Conservation (phyloP, 2,329 filamentous ascomycete species). For the Apiospora kogelbergensis region DNA sequence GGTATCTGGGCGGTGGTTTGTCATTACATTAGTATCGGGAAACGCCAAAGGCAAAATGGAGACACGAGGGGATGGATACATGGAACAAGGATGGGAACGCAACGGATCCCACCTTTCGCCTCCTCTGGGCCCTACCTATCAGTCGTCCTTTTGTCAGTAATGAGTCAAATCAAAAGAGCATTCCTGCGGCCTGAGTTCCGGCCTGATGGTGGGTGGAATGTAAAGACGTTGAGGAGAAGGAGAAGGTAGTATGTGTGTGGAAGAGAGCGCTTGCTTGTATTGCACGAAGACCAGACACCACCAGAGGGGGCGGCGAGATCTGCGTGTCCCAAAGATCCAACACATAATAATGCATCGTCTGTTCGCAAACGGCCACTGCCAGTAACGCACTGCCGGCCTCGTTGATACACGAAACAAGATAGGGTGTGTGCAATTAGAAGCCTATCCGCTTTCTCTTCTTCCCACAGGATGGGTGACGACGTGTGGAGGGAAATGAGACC, state of each 20-base stretch:
- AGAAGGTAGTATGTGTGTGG: neutral
- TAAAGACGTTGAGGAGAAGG: neutral
- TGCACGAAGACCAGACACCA: neutral
- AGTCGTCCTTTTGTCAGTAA: constrained; percentile 2
- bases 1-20: neutral
- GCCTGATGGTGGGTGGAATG: neutral
- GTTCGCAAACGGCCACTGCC: constrained; percentile 2
- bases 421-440: constrained; percentile 3
- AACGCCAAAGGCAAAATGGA: constrained; percentile 7
- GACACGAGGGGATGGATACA: constrained; percentile 4
- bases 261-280: neutral
- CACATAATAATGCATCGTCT: constrained; percentile 4
- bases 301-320: neutral
- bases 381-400: constrained; percentile 2
- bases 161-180: constrained; percentile 14
- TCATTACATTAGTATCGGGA: constrained; percentile 3
- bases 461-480: constrained; percentile 1
- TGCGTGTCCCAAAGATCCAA: constrained; percentile 6
- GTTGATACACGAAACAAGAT: constrained; percentile 5
- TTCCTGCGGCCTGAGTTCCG: neutral
- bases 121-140: constrained; percentile 9
- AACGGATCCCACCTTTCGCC: constrained; percentile 19
- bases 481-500: neutral
- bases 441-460: constrained; percentile 1
- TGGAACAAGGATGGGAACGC: neutral